A percentile compares a stretch with the other conserved stretches of the same genome.
Evolutionary conservation across 2,329 filamentous ascomycete species (phyloP).

Genomic region (Neonectria ditissima): DNA sequence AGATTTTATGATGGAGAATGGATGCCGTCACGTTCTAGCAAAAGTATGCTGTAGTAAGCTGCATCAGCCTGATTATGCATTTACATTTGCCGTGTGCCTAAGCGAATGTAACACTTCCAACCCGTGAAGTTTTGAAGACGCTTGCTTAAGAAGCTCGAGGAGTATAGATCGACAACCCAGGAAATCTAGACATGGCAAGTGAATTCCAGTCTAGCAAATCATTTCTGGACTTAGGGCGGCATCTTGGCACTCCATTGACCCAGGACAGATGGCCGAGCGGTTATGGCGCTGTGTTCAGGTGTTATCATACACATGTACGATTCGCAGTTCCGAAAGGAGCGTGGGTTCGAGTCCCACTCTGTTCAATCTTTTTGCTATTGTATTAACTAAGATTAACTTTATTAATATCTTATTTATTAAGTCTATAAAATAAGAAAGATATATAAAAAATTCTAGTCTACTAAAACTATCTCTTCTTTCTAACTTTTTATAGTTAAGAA

Average conservation of each 20-base stretch:
- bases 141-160: background rate
- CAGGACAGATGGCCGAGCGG: slow-evolving; percentile 8
- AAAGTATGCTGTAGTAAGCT: background rate
- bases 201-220: too few relatives aligned
- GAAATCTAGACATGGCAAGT: too few relatives aligned
- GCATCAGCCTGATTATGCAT: background rate
- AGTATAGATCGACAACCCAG: background rate
- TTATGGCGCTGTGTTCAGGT: slow-evolving; percentile 10
- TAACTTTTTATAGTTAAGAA: too few relatives aligned
- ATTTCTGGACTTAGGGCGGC: too few relatives aligned
- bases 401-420: too few relatives aligned
- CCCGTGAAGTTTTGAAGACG: background rate
- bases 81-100: background rate
- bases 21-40: background rate
- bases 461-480: too few relatives aligned
- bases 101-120: background rate
- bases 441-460: too few relatives aligned
- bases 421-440: too few relatives aligned
- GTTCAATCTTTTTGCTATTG: background rate
- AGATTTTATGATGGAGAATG: background rate
- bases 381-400: too few relatives aligned
- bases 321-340: slow-evolving; percentile 5
- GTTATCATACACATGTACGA: background rate
- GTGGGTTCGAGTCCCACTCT: slow-evolving; percentile 6
- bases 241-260: too few relatives aligned